Percentiles rank a stretch among this genome's conserved stretches.
Conservation (phyloP, 345 rosid species). For the Rhodomyrtus tomentosa region DNA sequence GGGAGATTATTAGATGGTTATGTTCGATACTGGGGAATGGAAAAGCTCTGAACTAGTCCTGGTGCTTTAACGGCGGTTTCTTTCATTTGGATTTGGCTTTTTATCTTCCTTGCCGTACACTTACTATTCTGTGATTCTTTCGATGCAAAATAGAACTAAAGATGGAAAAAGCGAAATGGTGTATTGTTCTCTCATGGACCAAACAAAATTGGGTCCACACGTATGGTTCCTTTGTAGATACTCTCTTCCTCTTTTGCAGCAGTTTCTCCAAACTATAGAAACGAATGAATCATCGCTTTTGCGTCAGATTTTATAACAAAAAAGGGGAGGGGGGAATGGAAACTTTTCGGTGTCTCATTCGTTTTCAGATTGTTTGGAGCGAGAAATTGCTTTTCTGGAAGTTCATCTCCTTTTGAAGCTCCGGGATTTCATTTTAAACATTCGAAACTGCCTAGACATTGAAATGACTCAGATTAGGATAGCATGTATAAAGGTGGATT, state of each 20-base stretch:
- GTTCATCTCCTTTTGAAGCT: neutral
- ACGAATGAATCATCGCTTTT: neutral
- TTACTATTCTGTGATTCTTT: neutral
- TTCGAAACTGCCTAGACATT: neutral
- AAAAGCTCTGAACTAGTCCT: too few species aligned
- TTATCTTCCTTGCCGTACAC: neutral
- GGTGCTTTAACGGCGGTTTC: too few species aligned
- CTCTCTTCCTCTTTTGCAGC: neutral
- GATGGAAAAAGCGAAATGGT: neutral
- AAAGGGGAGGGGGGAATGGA: too few species aligned
- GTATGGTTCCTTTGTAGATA: fast-evolving
- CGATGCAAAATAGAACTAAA: neutral
- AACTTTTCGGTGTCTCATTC: too few species aligned
- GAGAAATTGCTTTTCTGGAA: neutral
- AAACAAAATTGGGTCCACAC: neutral
- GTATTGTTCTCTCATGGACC: neutral
- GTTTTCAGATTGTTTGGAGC: neutral
- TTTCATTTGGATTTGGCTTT: too few species aligned
- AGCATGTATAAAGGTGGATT: too few species aligned
- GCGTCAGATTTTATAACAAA: too few species aligned
- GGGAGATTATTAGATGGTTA: too few species aligned
- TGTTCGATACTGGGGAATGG: too few species aligned
- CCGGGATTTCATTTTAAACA: neutral
- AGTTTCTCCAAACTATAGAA: neutral
- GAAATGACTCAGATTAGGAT: too few species aligned